Conservation (phyloP, 441 rosid species). For the Pelargonium australe region DNA sequence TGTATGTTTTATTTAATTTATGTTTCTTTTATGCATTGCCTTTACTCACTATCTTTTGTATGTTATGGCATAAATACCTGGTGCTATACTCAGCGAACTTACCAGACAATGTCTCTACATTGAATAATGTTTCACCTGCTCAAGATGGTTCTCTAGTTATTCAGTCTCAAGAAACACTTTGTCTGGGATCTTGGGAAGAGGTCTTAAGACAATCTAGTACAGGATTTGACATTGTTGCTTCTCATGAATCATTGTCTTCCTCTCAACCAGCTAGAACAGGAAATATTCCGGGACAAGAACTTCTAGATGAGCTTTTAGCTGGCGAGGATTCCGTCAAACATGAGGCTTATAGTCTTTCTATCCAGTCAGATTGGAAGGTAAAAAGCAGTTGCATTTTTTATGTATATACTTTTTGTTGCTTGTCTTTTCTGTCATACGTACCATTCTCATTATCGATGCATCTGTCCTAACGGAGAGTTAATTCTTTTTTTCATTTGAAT, state of each 20-base stretch:
- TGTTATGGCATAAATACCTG: constrained; percentile 14
- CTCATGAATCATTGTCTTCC: constrained; percentile 29
- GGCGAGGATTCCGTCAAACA: constrained; percentile 29
- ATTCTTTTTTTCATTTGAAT: no score
- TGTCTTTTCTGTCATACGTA: no score
- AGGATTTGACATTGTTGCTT: constrained; percentile 32
- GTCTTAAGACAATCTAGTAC: constrained; percentile 40
- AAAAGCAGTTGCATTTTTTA: constrained; percentile 11
- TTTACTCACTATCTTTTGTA: background rate
- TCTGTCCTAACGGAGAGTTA: no score
- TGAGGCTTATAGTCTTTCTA: constrained; percentile 33
- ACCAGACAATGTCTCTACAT: constrained; percentile 34
- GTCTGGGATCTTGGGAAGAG: constrained; percentile 62
- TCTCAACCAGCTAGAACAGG: constrained; percentile 30
- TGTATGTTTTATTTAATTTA: constrained; percentile 1
- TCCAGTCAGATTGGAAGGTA: constrained; percentile 75
- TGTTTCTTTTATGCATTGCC: background rate
- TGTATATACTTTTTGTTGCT: background rate
- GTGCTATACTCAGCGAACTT: constrained; percentile 18
- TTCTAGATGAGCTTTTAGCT: constrained; percentile 30
- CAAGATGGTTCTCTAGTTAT: constrained; percentile 25
- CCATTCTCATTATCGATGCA: no score
- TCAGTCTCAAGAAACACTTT: constrained; percentile 44
- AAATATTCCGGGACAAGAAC: constrained; percentile 31
- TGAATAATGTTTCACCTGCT: constrained; percentile 28